Evolutionary conservation across 208 protist species (phyloP).

Genomic region (Acanthamoeba quina): DNA sequence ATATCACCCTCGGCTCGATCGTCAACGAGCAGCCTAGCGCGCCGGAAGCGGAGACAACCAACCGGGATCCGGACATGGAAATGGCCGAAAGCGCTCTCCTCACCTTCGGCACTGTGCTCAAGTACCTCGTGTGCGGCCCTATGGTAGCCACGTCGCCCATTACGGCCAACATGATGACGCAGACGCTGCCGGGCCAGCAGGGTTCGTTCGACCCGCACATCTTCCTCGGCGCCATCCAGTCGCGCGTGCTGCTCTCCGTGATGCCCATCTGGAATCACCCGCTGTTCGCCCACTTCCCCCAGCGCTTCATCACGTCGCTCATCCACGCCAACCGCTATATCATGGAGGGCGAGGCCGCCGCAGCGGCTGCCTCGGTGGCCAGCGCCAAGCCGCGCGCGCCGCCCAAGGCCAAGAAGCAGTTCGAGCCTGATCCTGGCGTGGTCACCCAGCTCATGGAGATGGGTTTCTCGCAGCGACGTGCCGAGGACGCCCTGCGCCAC

Average conservation of each 20-base stretch:
- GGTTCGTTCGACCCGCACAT: slow-evolving; percentile 65
- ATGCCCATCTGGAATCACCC: slow-evolving; percentile 64
- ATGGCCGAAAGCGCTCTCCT: slow-evolving; percentile 46
- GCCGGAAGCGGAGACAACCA: neutral
- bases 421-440: slow-evolving; percentile 39
- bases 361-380: neutral
- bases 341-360: slow-evolving; percentile 43
- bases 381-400: neutral
- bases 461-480: slow-evolving; percentile 55
- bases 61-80: slow-evolving; percentile 11
- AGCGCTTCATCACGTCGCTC: slow-evolving; percentile 71
- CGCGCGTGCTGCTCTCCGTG: slow-evolving; percentile 23
- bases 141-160: slow-evolving; percentile 52
- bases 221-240: slow-evolving; percentile 49
- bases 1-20: neutral
- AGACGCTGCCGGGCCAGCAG: slow-evolving; percentile 54
- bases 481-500: slow-evolving; percentile 65
- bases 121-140: slow-evolving; percentile 55
- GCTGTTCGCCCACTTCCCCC: slow-evolving; percentile 61
- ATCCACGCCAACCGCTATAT: slow-evolving; percentile 61
- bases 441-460: slow-evolving; percentile 69
- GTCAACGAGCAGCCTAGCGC: neutral
- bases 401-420: slow-evolving; percentile 64
- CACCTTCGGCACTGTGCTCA: slow-evolving; percentile 66
- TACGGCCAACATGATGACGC: slow-evolving; percentile 61